Base-by-base conservation (phyloP, 768 basidiomycete genomes). In the Pholiota microspora region DNA sequence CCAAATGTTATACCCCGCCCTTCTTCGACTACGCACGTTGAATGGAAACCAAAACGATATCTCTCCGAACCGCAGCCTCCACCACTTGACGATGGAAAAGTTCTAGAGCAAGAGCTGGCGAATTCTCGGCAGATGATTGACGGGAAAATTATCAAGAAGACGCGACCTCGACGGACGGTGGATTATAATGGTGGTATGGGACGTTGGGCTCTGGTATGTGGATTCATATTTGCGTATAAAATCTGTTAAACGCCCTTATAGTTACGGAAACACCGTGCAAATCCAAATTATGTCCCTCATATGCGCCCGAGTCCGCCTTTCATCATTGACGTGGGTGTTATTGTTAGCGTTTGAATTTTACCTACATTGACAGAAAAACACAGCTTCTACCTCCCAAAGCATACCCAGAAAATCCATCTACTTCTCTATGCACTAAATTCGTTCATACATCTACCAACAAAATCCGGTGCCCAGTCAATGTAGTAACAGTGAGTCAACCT, bases 371-470 rank as follows among this genome's bases (percentile, higher is more conserved):
- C 56, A 36, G 67, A 59, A 55, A 44, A 50, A 48, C 38, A 8
- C 68, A 98, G 96, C 79, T 98, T n/a, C 77, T 98, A 45, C 96
- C 95, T 1, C 89, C 97, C 1, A 86, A 88, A 69, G 95, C 94
- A 25, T 98, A 98, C 70, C 86, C 89, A 13, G 82, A 85, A 50
- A 98, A 98, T 68, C 79, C 89, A 3, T 92, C 95, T 4, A 96
- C 92, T 0, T 98, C 96, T 0, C 75, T 98, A 51, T 98, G 95
- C 68, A 95, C 95, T 40, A 95, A 97, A 68, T 98, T 97, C 62
- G 88, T 98, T 8, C 97, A 99, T 69, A 98, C 96, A 0, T 97
- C 95, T 13, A 98, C 94, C 36, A 99, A 99, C 78, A 99, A 99
- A 71, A 93, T 98, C 58, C 81, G 94, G 51, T 97, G 94, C 76